Percentiles rank a stretch among this genome's conserved stretches.
These are phyloP conservation scores for Dalbergia oliveri DNA, from an alignment of 306 rosid species.

Conservation along the genomic window DNA sequence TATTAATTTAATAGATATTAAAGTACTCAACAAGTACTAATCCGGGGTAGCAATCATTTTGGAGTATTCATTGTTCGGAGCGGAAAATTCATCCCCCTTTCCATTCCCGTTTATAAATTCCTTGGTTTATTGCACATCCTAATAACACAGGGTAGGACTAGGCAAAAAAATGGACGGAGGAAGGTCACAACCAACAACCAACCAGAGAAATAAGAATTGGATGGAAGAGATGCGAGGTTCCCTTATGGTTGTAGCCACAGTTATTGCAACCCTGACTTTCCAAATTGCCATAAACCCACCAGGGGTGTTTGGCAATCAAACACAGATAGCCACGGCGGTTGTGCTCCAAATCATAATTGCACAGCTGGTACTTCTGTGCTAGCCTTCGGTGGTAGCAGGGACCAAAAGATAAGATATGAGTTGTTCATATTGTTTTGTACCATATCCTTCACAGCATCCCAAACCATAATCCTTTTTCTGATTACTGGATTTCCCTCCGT, in stretches of 20 bases:
- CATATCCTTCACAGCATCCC: slow-evolving; percentile 44
- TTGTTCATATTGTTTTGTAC: slow-evolving; percentile 35
- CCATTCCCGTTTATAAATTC: not conserved
- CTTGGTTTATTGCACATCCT: too few species aligned
- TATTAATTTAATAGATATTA: too few species aligned
- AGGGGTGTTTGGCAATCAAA: slow-evolving; percentile 48
- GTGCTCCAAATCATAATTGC: not conserved
- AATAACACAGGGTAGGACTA: too few species aligned
- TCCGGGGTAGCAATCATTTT: too few species aligned
- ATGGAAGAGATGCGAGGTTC: slow-evolving; percentile 43
- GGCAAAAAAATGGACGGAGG: too few species aligned
- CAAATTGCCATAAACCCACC: slow-evolving; percentile 45
- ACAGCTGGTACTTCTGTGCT: slow-evolving; percentile 45
- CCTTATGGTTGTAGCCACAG: slow-evolving; percentile 46
- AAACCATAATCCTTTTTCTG: slow-evolving; percentile 18
- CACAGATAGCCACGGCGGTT: too few species aligned
- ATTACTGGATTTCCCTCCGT: slow-evolving; percentile 25
- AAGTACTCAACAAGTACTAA: too few species aligned
- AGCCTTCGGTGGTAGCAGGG: not conserved
- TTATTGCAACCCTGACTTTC: slow-evolving; percentile 46
- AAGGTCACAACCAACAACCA: slow-evolving; percentile 6
- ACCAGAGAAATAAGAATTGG: slow-evolving; percentile 11
- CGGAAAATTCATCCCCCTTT: too few species aligned
- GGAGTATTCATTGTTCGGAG: too few species aligned
- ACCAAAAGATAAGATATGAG: not conserved